Base-by-base conservation (phyloP, 164 flowering plant genomes). In the Paratinospora sagittata region DNA sequence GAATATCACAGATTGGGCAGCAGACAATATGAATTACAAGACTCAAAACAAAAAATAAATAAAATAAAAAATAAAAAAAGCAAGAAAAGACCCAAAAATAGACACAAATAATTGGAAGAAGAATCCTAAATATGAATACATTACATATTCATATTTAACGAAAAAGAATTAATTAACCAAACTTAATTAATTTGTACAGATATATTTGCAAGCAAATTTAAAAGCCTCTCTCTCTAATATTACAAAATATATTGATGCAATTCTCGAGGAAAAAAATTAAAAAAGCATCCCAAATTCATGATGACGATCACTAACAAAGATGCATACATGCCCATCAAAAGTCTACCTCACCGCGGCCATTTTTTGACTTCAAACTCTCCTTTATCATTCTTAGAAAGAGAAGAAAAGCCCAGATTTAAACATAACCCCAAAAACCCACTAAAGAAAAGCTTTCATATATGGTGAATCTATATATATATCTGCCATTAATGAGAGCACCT, bases 181-280 rank as follows among this genome's bases (percentile, higher is more conserved):
- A 52, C 58, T 52, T 19, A 52, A 52, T 52, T 52, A n/a, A n/a
- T n/a, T n/a, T n/a, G n/a, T 52, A 52, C 58, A n/a, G n/a, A 52
- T 52, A 52, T 21, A 16, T 52, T 52, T 17, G 7, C 58, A 17
- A 52, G 21, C 69, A 21, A 65, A 23, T 21, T 60, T 24, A 8
- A 60, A 26, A 60, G 24, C 71, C 71, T n/a, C n/a, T n/a, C n/a
- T n/a, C n/a, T 21, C 45, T n/a, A 69, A 69, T 13, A 41, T 36
- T 64, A 64, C 69, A 72, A 49, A 72, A 66, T 63, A 65, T n/a
- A n/a, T 30, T 34, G 63, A 66, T 37, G 34, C 74, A 72, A 65
- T 65, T 72, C 33, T 49, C 74, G 69, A 72, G 74, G 62, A 47
- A n/a, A n/a, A n/a, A n/a, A n/a, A n/a, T n/a, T n/a, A n/a, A n/a